phyloP scores from a whole-genome alignment of 495 filamentous ascomycete species.

The Aspergillus sclerotiicarbonarius region DNA sequence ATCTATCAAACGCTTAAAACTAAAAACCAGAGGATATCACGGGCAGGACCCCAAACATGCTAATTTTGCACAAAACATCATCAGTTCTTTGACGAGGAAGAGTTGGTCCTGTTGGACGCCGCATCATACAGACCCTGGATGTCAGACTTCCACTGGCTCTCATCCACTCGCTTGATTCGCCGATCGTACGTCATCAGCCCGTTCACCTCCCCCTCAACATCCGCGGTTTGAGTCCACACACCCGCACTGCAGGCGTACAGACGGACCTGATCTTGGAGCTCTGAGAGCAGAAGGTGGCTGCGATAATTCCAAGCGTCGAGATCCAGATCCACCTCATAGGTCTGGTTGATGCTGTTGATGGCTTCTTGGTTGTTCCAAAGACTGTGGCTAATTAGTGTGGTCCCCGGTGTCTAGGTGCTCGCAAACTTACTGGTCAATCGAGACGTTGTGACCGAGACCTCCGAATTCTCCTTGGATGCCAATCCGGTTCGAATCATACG shows the following conservation, averaged over 20 bases:
- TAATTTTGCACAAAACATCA: no score
- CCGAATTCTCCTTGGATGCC: constrained; percentile 70
- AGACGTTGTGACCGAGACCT: constrained; percentile 61
- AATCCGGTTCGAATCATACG: constrained; percentile 59
- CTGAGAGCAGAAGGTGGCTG: constrained; percentile 48
- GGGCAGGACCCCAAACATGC: no score
- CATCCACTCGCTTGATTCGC: constrained; percentile 49
- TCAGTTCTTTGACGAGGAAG: neutral
- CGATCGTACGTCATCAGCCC: constrained; percentile 68
- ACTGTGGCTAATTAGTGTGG: constrained; percentile 16
- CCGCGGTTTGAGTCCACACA: constrained; percentile 66
- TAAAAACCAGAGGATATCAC: no score
- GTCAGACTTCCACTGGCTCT: constrained; percentile 57
- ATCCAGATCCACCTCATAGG: constrained; percentile 60
- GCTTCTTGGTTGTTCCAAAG: constrained; percentile 59
- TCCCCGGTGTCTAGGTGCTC: neutral
- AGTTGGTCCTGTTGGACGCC: constrained; percentile 23
- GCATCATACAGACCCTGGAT: constrained; percentile 58
- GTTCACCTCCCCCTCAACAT: constrained; percentile 75
- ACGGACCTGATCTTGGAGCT: constrained; percentile 57
- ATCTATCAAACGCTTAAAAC: no score
- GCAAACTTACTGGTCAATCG: constrained; percentile 46
- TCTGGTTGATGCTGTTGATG: constrained; percentile 58
- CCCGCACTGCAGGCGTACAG: constrained; percentile 57
- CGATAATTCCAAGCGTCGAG: constrained; percentile 66